Evolutionary conservation across 1,284 basidiomycete genomes (phyloP).

Genomic region (Papiliotrema fonsecae): DNA sequence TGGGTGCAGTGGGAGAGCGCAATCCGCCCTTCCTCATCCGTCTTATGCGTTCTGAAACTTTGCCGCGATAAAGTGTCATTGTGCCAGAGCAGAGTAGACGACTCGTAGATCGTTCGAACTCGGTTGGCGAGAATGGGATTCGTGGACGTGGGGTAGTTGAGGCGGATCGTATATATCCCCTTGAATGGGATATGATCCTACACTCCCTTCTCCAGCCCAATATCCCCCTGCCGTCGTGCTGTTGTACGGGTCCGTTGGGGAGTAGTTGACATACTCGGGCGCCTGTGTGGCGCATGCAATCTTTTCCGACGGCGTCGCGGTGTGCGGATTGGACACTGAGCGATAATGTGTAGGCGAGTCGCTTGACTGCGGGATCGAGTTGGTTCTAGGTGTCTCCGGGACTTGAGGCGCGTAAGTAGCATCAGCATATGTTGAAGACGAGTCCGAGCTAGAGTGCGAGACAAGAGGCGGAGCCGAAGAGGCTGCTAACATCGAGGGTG

Average conservation of each 20-base stretch:
- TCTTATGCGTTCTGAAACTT: neutral
- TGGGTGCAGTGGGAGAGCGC: no score
- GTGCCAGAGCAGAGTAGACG: slow-evolving; percentile 15
- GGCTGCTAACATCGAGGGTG: slow-evolving; percentile 2
- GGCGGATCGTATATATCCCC: slow-evolving; percentile 8
- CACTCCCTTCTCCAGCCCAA: neutral
- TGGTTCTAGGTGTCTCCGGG: slow-evolving; percentile 5
- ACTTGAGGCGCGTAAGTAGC: slow-evolving; percentile 4
- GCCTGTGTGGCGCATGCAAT: neutral
- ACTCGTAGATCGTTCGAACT: slow-evolving; percentile 30
- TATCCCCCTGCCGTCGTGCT: neutral
- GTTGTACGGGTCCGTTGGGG: neutral
- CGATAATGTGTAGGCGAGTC: slow-evolving; percentile 2
- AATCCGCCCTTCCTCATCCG: neutral
- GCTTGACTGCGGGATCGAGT: neutral
- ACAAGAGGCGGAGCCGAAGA: slow-evolving; percentile 16
- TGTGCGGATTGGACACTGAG: neutral
- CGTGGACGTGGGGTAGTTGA: slow-evolving; percentile 28
- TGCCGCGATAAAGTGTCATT: neutral
- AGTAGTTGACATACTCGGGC: slow-evolving; percentile 3
- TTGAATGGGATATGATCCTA: slow-evolving; percentile 4
- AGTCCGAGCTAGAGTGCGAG: slow-evolving; percentile 18
- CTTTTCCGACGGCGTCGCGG: neutral
- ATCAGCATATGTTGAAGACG: slow-evolving; percentile 8
- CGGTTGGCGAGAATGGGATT: slow-evolving; percentile 18